phyloP scores from a whole-genome alignment of 2,329 filamentous ascomycete genomes.

The Verticillium isaacii region DNA sequence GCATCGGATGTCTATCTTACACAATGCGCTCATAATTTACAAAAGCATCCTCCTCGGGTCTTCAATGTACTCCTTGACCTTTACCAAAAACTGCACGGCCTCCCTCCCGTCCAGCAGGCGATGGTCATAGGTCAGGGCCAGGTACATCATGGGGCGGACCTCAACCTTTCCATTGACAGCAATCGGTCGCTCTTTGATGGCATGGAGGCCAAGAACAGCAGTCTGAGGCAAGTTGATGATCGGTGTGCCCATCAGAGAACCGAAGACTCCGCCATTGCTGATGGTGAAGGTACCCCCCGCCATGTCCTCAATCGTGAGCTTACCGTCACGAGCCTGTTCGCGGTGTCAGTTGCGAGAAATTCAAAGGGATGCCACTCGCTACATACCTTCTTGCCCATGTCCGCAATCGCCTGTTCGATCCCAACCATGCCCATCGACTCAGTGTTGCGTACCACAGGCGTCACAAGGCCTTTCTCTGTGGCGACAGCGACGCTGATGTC shows the following conservation, averaged over 20 bases:
- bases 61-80: conserved; percentile 97
- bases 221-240: conserved; percentile 98
- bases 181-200: conserved; percentile 91
- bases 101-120: conserved; percentile 91
- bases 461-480: conserved; percentile 95
- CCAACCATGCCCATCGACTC: conserved; percentile 82
- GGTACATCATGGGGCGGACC: conserved; percentile 99
- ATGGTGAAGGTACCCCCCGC: conserved; percentile 97
- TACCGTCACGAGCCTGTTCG: conserved; percentile 79
- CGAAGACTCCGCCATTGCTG: conserved; percentile 95
- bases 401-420: conserved; percentile 88
- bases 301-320: conserved; percentile 99
- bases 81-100: conserved; percentile 92
- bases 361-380: not conserved
- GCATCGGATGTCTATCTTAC: not conserved
- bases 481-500: conserved; percentile 97
- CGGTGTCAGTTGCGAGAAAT: conserved; percentile 5
- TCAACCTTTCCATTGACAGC: conserved; percentile 91
- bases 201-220: conserved; percentile 86
- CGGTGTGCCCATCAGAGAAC: conserved; percentile 93
- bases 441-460: conserved; percentile 90
- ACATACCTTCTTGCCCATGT: conserved; percentile 81
- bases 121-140: conserved; percentile 96
- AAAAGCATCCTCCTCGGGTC: conserved; percentile 90
- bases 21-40: conserved; percentile 19